Base-by-base conservation (phyloP, 2,329 filamentous ascomycete species). In the Talaromyces sp. region DNA sequence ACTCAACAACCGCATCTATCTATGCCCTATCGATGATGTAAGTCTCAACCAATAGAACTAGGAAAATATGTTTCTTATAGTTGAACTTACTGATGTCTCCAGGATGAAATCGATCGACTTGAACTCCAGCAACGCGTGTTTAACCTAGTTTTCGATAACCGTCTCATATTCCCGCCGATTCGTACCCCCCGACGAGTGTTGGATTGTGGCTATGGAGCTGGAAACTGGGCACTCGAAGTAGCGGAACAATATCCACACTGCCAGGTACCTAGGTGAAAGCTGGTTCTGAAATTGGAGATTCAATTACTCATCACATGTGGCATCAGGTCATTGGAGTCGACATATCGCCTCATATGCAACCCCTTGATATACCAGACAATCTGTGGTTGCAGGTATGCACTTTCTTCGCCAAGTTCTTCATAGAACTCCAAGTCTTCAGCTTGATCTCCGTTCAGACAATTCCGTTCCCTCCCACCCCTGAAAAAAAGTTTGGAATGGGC, bases 191-290 rank as follows among this genome's bases (percentile, higher is more conserved):
- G 76, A 63, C 81, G 80, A 65, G 80, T 91, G 41, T 77, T 91
- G 28, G 88, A 91, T 59, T 90, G 87, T 64, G 88, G 88, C 0
- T 88, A 84, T 70, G 88, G 88, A 40, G 80, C 84, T n/a, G 87
- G 80, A 40, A 78, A 83, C 50, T 91, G 88, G 88, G 86, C 87
- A 21, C 74, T 83, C 35, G 85, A 87, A 22, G 84, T 88, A 54
- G 88, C 88, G 48, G 80, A 83, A 66, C 76, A 81, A 61, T 77
- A 86, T 72, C 86, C 86, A 51, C 73, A 78, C 61, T 87, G 84
- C 67, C 81, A 89, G 77, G 88, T 89, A 68, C 66, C 77, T 35
- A 1, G 31, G 17, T 48, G 22, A 31, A 50, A 48, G 68, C 40
- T 31, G 25, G 51, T 48, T 45, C 33, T 35, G 46, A 21, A 9